Percentiles rank a stretch among this genome's conserved stretches.
phyloP scores from a whole-genome alignment of 1,284 basidiomycete genomes.

The Trametes polyzona region DNA sequence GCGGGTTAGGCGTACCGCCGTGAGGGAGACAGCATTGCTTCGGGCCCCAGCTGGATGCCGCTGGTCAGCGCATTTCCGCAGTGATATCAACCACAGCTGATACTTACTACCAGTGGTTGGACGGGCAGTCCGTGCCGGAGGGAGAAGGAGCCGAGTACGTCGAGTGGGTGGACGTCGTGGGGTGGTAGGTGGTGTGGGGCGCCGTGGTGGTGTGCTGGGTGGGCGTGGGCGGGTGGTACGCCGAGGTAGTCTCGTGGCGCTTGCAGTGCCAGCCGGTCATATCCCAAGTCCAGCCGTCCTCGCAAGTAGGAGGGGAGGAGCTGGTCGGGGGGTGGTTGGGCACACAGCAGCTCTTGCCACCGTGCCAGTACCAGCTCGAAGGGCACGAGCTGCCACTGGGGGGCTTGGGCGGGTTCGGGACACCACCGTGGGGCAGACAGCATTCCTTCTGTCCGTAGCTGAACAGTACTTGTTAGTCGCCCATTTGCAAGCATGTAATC shows the following conservation, averaged over 20 bases:
- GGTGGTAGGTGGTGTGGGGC: conserved; percentile 2
- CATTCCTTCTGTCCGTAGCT: conserved; percentile 50
- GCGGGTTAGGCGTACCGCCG: conserved; percentile 49
- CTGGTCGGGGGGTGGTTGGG: conserved; percentile 37
- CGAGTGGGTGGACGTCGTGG: background rate
- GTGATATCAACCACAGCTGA: background rate
- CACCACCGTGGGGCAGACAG: conserved; percentile 56
- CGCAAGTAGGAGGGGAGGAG: conserved; percentile 52
- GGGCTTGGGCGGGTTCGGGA: conserved; percentile 43
- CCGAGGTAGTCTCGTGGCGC: background rate
- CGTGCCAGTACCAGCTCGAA: conserved; percentile 37
- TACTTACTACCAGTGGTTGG: conserved; percentile 19
- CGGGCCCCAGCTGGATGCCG: conserved; percentile 14
- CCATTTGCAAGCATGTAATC: background rate
- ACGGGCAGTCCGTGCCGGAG: conserved; percentile 9
- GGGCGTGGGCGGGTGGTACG: background rate
- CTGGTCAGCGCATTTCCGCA: background rate
- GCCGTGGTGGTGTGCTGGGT: background rate
- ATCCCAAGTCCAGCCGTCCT: conserved; percentile 49
- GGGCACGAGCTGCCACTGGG: conserved; percentile 52
- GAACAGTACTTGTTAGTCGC: background rate
- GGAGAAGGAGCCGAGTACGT: conserved; percentile 10
- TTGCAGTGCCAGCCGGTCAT: conserved; percentile 43
- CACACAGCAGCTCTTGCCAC: conserved; percentile 49
- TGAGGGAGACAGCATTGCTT: conserved; percentile 53